phyloP scores from a whole-genome alignment of 2,329 filamentous ascomycete genomes.

The Pleurostoma richardsiae region DNA sequence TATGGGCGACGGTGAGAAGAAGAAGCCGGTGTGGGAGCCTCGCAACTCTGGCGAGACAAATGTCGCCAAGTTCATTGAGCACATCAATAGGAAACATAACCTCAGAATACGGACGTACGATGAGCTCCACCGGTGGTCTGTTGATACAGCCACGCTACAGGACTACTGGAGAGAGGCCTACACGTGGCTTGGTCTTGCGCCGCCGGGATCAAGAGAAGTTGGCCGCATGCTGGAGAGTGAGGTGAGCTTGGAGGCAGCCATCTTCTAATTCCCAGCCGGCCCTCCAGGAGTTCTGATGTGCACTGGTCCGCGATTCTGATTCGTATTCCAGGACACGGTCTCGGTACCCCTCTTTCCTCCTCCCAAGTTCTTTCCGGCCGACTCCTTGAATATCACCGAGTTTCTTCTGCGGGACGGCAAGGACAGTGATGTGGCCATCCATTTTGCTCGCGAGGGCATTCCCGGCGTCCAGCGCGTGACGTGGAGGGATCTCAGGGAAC shows the following conservation, averaged over 20 bases:
- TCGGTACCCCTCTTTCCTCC: not conserved
- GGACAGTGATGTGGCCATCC: not conserved
- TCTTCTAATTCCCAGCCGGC: no score
- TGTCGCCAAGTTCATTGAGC: no score
- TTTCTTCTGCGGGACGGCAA: not conserved
- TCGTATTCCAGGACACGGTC: no score
- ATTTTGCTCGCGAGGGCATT: not conserved
- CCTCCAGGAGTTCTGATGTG: no score
- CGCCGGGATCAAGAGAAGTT: not conserved
- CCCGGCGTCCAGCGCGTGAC: not conserved
- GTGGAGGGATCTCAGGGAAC: slow-evolving; percentile 1
- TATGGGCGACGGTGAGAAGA: no score
- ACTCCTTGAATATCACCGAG: not conserved
- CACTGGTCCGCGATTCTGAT: no score
- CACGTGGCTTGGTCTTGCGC: not conserved
- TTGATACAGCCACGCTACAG: not conserved
- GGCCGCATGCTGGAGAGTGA: not conserved
- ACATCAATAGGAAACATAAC: not conserved
- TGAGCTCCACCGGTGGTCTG: not conserved
- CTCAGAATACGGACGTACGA: not conserved
- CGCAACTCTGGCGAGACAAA: no score
- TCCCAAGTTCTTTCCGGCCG: not conserved
- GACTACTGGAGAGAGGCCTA: not conserved
- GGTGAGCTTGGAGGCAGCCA: not conserved
- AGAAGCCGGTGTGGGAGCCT: no score